Conservation (phyloP, 176 grass and related monocot species). For the Carex parvula region DNA sequence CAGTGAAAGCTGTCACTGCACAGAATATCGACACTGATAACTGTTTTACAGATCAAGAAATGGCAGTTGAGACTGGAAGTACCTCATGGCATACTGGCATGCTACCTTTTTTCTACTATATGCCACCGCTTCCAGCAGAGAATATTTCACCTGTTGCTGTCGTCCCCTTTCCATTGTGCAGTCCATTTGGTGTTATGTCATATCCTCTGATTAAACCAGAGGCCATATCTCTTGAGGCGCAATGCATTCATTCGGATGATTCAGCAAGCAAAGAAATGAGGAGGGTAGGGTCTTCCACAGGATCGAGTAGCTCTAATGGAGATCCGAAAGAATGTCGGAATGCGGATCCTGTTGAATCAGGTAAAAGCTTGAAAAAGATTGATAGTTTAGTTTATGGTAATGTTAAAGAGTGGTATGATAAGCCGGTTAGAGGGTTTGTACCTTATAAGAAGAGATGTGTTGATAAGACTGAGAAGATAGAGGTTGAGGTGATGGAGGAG, state of each 20-base stretch:
- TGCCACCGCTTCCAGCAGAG: constrained; percentile 32
- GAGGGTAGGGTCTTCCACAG: constrained; percentile 40
- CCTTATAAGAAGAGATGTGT: constrained; percentile 51
- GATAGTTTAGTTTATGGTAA: constrained; percentile 23
- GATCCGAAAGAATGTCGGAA: constrained; percentile 20
- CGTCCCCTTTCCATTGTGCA: constrained; percentile 32
- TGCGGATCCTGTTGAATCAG: constrained; percentile 38
- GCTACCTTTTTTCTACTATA: constrained; percentile 44
- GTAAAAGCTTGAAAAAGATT: constrained; percentile 10
- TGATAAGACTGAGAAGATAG: constrained; percentile 29
- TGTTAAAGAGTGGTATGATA: constrained; percentile 14
- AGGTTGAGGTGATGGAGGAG: background rate
- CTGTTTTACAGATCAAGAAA: constrained; percentile 34
- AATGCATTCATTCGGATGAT: constrained; percentile 19
- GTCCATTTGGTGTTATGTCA: constrained; percentile 28
- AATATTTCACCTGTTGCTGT: constrained; percentile 18
- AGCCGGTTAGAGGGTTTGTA: constrained; percentile 44
- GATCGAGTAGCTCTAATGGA: constrained; percentile 38
- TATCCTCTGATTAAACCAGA: constrained; percentile 25
- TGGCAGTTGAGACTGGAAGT: constrained; percentile 15
- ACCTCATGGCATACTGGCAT: constrained; percentile 22
- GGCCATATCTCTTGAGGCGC: background rate
- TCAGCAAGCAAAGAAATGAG: background rate
- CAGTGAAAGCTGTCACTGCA: constrained; percentile 22
- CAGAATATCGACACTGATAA: constrained; percentile 25